Percentiles rank a stretch among this genome's conserved stretches.
These are phyloP conservation scores for Russula olivacea DNA, from an alignment of 768 basidiomycete species.

Conservation along the genomic window DNA sequence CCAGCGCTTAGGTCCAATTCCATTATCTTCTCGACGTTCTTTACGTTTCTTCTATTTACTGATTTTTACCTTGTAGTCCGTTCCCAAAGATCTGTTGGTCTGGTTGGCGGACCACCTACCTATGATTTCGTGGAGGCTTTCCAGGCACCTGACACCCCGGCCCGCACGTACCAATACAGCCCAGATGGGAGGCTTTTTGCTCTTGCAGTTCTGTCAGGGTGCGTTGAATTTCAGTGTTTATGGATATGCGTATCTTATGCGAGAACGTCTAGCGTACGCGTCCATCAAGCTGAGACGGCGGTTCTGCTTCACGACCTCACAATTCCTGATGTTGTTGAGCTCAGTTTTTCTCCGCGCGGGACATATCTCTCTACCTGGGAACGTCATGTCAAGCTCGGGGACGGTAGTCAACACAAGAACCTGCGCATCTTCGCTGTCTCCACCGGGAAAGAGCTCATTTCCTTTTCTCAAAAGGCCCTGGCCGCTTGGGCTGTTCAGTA, in stretches of 20 bases:
- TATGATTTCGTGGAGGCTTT: constrained; percentile 64
- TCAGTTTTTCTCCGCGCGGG: constrained; percentile 89
- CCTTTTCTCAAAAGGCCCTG: constrained; percentile 85
- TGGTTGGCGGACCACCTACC: constrained; percentile 75
- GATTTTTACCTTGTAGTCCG: constrained; percentile 51
- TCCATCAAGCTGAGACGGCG: constrained; percentile 69
- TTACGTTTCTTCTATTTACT: constrained; percentile 23
- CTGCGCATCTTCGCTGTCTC: constrained; percentile 83
- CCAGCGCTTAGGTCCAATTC: background rate
- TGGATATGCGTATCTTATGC: constrained; percentile 19
- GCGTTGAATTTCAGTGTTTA: constrained; percentile 31
- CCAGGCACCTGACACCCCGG: constrained; percentile 59
- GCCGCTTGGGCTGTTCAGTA: constrained; percentile 92
- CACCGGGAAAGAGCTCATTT: constrained; percentile 79
- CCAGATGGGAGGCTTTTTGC: constrained; percentile 83
- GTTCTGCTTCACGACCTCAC: constrained; percentile 69
- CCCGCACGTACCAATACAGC: constrained; percentile 76
- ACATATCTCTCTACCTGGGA: constrained; percentile 96
- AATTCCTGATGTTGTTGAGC: constrained; percentile 70
- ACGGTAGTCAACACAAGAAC: constrained; percentile 89
- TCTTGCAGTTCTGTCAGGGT: constrained; percentile 73
- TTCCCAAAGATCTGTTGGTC: constrained; percentile 88
- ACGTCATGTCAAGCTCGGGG: constrained; percentile 86
- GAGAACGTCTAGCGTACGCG: constrained; percentile 51
- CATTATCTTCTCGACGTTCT: background rate